These are phyloP conservation scores for Malassezia sp. DNA, from an alignment of 1,284 basidiomycete genomes.

Conservation along the genomic window DNA sequence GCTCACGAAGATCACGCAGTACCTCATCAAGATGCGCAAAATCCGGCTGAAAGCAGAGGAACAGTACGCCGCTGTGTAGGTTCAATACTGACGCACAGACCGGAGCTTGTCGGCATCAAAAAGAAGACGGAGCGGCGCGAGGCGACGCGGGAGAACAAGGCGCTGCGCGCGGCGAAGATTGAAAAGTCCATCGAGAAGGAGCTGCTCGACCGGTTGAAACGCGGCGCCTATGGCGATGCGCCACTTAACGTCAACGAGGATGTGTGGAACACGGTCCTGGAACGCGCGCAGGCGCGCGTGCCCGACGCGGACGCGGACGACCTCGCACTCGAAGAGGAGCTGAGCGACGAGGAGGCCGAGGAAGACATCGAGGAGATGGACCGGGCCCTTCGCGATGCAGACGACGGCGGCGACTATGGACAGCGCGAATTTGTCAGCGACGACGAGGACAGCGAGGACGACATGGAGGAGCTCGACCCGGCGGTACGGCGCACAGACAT, in stretches of 20 bases:
- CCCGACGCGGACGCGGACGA: slow-evolving; percentile 16
- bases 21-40: slow-evolving; percentile 93
- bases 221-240: slow-evolving; percentile 92
- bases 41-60: slow-evolving; percentile 63
- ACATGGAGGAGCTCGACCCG: slow-evolving; percentile 16
- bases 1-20: slow-evolving; percentile 96
- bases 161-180: slow-evolving; percentile 68
- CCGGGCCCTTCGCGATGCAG: slow-evolving; percentile 26
- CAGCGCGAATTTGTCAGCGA: slow-evolving; percentile 40
- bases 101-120: slow-evolving; percentile 85
- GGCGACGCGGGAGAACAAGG: slow-evolving; percentile 82
- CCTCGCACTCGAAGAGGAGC: slow-evolving; percentile 37
- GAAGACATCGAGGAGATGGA: slow-evolving; percentile 39
- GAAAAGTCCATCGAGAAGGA: slow-evolving; percentile 94
- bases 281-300: slow-evolving; percentile 19
- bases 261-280: slow-evolving; percentile 65
- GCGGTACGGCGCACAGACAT: slow-evolving; percentile 13
- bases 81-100: slow-evolving; percentile 51
- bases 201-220: slow-evolving; percentile 83
- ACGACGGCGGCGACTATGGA: slow-evolving; percentile 33
- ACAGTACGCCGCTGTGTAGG: slow-evolving; percentile 61
- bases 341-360: slow-evolving; percentile 38
- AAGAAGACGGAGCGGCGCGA: slow-evolving; percentile 96
- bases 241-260: slow-evolving; percentile 96
- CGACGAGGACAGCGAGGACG: slow-evolving; percentile 28